Evolutionary conservation across 1,139 yeast species (phyloP), one percentile per base, ranked within the genome.

Genomic region (Pneumocystis canis): DNA sequence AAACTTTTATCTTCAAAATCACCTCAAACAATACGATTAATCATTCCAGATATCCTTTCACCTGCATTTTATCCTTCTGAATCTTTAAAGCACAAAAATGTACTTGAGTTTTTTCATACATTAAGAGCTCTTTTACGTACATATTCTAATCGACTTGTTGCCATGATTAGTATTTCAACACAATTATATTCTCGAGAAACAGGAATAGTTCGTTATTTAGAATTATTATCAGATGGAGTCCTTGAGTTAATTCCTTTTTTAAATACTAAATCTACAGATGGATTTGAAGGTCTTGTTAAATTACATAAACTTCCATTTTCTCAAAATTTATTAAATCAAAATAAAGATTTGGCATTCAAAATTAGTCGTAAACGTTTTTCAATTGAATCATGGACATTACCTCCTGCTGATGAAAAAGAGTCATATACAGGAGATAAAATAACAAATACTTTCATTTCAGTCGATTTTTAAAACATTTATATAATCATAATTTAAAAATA

Each of bases 221-320:
- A 88, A 70, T 74, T 73, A 37, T 69, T 87, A 20, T 77, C 80
- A 63, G 97, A 90, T 70, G 80, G 86, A 0, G 84, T 87, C 3
- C 72, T 92, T 25, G 85, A 85, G 65, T 75, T 92, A 63, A 89
- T 85, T 67, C 96, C 97, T 2, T 88, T 90, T 73, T 62, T 30
- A n/a, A 53, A 61, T 30, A 18, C 31, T n/a, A 41, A 54, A 6
- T 62, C 60, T 40, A 60, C 47, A 11, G 58, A 58, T 33, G 65
- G 59, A 56, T 66, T 60, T 31, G 63, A 33, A 61, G 63, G 61
- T 47, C 61, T 60, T 61, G 64, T 60, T 65, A 68, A 64, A 41
- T 54, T 63, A 28, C 63, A 61, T 58, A 63, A 63, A 30, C 62
- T 62, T 39, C 65, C 65, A 31, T 58, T 54, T 25, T 47, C 54